A percentile compares a stretch with the other conserved stretches of the same genome.
These are phyloP conservation scores for Trichoderma atroviride DNA, from an alignment of 2,329 filamentous ascomycete species.

Conservation along the genomic window DNA sequence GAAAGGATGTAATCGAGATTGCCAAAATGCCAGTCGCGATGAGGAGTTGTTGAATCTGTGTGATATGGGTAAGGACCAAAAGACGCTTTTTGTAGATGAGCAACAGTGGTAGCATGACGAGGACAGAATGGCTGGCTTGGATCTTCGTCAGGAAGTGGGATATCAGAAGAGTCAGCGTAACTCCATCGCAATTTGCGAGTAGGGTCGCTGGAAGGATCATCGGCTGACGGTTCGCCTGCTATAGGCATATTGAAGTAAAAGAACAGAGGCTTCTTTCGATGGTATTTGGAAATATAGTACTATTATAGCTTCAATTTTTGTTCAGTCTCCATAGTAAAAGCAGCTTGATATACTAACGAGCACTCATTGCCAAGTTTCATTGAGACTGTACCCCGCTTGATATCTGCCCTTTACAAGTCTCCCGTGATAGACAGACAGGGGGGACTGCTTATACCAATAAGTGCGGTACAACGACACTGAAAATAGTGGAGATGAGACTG, in stretches of 20 bases:
- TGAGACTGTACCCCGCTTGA: neutral
- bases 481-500: no score
- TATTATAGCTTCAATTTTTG: neutral
- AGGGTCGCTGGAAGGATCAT: slow-evolving; percentile 1
- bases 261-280: neutral
- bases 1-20: slow-evolving; percentile 3
- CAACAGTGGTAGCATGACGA: slow-evolving; percentile 11
- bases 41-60: neutral
- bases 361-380: neutral
- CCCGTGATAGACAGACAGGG: neutral
- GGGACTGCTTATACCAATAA: no score
- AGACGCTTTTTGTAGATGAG: neutral
- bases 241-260: neutral
- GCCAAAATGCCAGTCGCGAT: slow-evolving; percentile 22
- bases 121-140: slow-evolving; percentile 13
- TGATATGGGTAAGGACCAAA: neutral
- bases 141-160: slow-evolving; percentile 10
- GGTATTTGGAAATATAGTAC: neutral
- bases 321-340: neutral
- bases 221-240: neutral
- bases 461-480: no score
- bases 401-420: neutral
- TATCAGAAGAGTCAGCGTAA: slow-evolving; percentile 5
- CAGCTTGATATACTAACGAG: neutral
- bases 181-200: slow-evolving; percentile 6